Evolutionary conservation across 805 yeast genomes (phyloP), one percentile per base, ranked within the genome.

Genomic region (Zygoascus tannicola): DNA sequence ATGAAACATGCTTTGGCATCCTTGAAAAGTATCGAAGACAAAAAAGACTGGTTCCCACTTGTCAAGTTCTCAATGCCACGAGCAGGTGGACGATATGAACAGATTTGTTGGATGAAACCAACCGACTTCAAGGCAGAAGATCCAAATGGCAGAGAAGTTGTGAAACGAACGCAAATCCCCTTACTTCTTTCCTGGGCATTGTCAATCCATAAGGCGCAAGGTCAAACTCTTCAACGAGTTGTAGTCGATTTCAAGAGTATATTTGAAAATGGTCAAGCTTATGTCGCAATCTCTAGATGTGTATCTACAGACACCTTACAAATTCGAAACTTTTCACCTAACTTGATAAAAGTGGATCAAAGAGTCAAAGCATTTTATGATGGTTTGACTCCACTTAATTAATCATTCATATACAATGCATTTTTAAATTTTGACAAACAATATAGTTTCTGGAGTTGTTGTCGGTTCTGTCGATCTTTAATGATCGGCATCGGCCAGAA

Each of bases 201-300:
- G 36, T 87, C 97, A 0, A 88, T 92, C 37, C 98, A 92, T 59
- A 90, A 92, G 64, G 80, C 97, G 0, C 98, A 90, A 60, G 98
- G 98, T 1, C 88, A 90, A 62, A 84, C 97, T 0, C 62, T 87
- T 36, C 78, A 81, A 3, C 70, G 75, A 44, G 87, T 85, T 3
- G 73, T 73, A 49, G 95, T 90, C 4, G 94, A 92, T 59, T 69
- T 92, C 47, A 67, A 71, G 22, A 70, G 72, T 44, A 78, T 84
- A 1, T 90, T 90, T 63, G 97, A 87, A 56, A 80, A 76, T 45
- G 98, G 98, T 0, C 98, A 92, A 59, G 94, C 95, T 0, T 92
- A 92, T 59, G 98, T 92, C 19, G 98, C 98, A 0, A 66, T 92
- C 26, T 86, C 96, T 1, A 74, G 98, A 62, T 97, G 97, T 3